Evolutionary conservation across 768 basidiomycete genomes (phyloP).

Genomic region (Wakefieldia striispora): DNA sequence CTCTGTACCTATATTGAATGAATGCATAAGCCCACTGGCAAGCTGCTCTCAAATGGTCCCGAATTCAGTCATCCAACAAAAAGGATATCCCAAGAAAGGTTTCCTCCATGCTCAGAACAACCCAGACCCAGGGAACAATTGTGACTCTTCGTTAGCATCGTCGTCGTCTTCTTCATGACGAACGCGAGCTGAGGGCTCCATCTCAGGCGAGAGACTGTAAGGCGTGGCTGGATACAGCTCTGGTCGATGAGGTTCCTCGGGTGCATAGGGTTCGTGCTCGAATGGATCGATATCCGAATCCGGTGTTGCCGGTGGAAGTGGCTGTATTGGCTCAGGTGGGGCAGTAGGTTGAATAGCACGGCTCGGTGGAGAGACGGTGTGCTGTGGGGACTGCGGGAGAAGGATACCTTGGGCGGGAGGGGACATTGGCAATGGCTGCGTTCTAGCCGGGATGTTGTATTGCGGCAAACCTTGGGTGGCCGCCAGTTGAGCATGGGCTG

Average conservation of each 20-base stretch:
- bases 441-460: constrained; percentile 5
- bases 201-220: constrained; percentile 27
- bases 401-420: constrained; percentile 14
- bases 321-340: constrained; percentile 14
- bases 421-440: constrained; percentile 7
- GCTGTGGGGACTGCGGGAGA: constrained; percentile 8
- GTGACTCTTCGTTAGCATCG: constrained; percentile 33
- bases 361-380: constrained; percentile 1
- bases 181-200: background rate
- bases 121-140: constrained; percentile 43
- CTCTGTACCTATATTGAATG: constrained; percentile 9
- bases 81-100: background rate
- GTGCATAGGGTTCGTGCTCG: constrained; percentile 27
- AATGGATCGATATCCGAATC: constrained; percentile 36
- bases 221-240: constrained; percentile 22
- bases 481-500: constrained; percentile 16
- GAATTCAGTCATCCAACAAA: no score
- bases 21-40: background rate
- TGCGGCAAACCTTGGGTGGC: constrained; percentile 8
- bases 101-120: constrained; percentile 31
- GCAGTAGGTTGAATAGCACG: constrained; percentile 4
- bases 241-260: constrained; percentile 16
- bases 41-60: background rate
- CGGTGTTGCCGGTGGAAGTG: constrained; percentile 17
- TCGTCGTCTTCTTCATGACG: constrained; percentile 23